Conservation (phyloP, 1,284 basidiomycete species). For the Trichosporon inkin region DNA sequence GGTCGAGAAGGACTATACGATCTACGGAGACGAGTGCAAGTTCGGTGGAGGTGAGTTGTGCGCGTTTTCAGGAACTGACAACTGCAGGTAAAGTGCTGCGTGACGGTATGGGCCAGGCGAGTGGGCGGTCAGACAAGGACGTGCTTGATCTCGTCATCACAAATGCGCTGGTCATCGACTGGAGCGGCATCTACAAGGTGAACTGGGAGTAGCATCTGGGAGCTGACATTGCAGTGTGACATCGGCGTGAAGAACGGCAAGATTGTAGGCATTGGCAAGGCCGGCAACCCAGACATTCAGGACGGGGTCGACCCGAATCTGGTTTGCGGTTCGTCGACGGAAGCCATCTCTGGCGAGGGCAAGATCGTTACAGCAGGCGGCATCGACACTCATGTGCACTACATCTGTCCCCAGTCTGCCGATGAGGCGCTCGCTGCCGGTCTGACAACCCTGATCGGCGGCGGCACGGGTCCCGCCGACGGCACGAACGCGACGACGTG, state of each 20-base stretch:
- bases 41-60: conserved; percentile 77
- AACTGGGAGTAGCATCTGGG: neutral
- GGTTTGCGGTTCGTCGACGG: conserved; percentile 79
- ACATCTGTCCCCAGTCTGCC: conserved; percentile 87
- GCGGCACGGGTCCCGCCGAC: conserved; percentile 87
- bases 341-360: conserved; percentile 86
- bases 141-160: conserved; percentile 89
- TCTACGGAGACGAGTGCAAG: conserved; percentile 85
- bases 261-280: conserved; percentile 89
- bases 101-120: conserved; percentile 95
- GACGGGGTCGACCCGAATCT: conserved; percentile 69
- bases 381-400: conserved; percentile 87
- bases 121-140: conserved; percentile 63
- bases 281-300: conserved; percentile 95
- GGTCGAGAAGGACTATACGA: conserved; percentile 74
- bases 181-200: conserved; percentile 91
- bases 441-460: conserved; percentile 84
- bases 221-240: conserved; percentile 65
- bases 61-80: conserved; percentile 39
- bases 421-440: conserved; percentile 57
- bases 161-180: conserved; percentile 91
- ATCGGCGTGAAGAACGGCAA: conserved; percentile 83
- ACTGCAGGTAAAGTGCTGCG: conserved; percentile 72
- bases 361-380: conserved; percentile 90
- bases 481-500: conserved; percentile 93